These are phyloP conservation scores for Gremmenia infestans DNA, from an alignment of 2,329 filamentous ascomycete genomes.

Conservation along the genomic window DNA sequence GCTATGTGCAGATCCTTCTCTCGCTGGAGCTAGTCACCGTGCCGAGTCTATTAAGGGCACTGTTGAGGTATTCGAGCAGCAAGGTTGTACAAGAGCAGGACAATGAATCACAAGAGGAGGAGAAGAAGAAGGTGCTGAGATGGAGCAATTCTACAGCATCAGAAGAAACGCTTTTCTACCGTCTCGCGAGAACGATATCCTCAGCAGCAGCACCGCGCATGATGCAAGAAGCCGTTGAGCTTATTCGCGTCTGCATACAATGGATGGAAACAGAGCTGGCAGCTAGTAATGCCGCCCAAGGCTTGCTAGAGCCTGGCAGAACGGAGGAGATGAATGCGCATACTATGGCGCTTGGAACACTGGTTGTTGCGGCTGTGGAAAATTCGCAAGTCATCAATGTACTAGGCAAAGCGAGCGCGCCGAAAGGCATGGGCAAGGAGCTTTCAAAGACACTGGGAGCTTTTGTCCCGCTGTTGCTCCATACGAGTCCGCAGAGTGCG, in stretches of 20 bases:
- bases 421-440: slow-evolving; percentile 49
- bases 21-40: slow-evolving; percentile 48
- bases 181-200: slow-evolving; percentile 30
- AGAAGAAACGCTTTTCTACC: slow-evolving; percentile 32
- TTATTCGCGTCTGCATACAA: slow-evolving; percentile 46
- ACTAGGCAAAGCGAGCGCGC: slow-evolving; percentile 44
- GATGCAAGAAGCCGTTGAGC: slow-evolving; percentile 43
- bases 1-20: slow-evolving; percentile 54
- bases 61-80: slow-evolving; percentile 47
- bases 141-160: slow-evolving; percentile 54
- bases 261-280: slow-evolving; percentile 57
- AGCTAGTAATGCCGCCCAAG: slow-evolving; percentile 44
- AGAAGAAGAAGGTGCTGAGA: slow-evolving; percentile 25
- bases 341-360: slow-evolving; percentile 57
- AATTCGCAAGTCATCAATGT: slow-evolving; percentile 50
- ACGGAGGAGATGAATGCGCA: slow-evolving; percentile 54
- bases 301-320: slow-evolving; percentile 38
- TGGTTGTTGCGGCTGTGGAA: slow-evolving; percentile 58
- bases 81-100: slow-evolving; percentile 18
- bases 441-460: slow-evolving; percentile 40
- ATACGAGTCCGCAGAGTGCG: slow-evolving; percentile 47
- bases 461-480: slow-evolving; percentile 54
- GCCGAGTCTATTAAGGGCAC: slow-evolving; percentile 48
- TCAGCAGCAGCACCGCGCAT: slow-evolving; percentile 45
- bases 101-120: neutral